Conservation (phyloP, 2,329 filamentous ascomycete genomes). For the Zasmidium cellare region DNA sequence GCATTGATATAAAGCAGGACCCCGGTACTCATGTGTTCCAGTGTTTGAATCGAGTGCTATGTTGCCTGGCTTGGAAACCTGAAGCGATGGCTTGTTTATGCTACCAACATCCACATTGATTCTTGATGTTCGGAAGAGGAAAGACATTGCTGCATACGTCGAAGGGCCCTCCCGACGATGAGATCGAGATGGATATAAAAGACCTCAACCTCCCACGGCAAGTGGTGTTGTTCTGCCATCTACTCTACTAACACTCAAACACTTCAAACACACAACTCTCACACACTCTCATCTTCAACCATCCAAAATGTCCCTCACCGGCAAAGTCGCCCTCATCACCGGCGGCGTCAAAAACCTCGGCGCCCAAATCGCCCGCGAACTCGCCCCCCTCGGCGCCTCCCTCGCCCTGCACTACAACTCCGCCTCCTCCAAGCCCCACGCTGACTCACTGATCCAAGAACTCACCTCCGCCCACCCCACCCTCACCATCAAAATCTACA, state of each 20-base stretch:
- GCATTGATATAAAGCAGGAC: background rate
- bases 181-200: background rate
- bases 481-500: slow-evolving; percentile 42
- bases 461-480: slow-evolving; percentile 37
- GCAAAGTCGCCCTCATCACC: slow-evolving; percentile 45
- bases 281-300: background rate
- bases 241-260: no score
- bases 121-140: no score
- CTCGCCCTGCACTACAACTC: slow-evolving; percentile 47
- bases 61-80: background rate
- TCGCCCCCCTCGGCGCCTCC: slow-evolving; percentile 38
- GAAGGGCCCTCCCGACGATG: background rate
- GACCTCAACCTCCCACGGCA: background rate
- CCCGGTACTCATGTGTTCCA: background rate
- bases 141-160: no score
- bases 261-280: background rate
- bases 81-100: no score
- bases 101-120: no score
- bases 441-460: slow-evolving; percentile 37
- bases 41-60: background rate
- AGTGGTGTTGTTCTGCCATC: no score
- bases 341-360: slow-evolving; percentile 48
- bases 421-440: slow-evolving; percentile 39
- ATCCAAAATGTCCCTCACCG: slow-evolving; percentile 37
- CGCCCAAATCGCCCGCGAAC: slow-evolving; percentile 39